Evolutionary conservation across 305 asterid species (phyloP).

Genomic region (Fraxinus ornus): DNA sequence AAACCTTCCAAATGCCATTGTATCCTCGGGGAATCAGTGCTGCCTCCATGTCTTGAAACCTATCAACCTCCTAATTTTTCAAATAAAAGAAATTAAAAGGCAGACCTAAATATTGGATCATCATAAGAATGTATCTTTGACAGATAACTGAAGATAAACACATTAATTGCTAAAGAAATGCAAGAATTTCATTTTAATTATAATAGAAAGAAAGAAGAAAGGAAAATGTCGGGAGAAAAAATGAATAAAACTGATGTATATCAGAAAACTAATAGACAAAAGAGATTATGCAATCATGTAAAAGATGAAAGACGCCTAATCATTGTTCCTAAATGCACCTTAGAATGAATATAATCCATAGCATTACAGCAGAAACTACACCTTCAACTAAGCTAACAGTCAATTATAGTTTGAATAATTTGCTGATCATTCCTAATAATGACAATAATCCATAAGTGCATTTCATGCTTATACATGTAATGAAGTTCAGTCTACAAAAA

Average conservation of each 20-base stretch:
- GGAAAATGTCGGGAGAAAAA: not conserved
- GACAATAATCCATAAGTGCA: slow-evolving; percentile 8
- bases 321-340: not conserved
- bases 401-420: not conserved
- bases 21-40: slow-evolving; percentile 74
- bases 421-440: not conserved
- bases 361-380: not conserved
- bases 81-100: slow-evolving; percentile 18
- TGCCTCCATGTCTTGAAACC: slow-evolving; percentile 77
- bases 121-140: not conserved
- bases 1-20: slow-evolving; percentile 95
- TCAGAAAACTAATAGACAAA: slow-evolving; percentile 14
- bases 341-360: not conserved
- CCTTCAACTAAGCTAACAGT: not conserved
- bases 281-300: slow-evolving; percentile 8
- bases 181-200: not conserved
- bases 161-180: not conserved
- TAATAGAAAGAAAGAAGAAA: not conserved
- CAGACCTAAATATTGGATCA: slow-evolving; percentile 20
- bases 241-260: not conserved
- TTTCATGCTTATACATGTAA: not conserved
- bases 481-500: slow-evolving; percentile 7
- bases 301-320: slow-evolving; percentile 14
- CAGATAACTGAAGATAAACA: not conserved
- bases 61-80: slow-evolving; percentile 84